Conservation (phyloP, 495 filamentous ascomycete genomes). For the Talaromyces stipitatus region DNA sequence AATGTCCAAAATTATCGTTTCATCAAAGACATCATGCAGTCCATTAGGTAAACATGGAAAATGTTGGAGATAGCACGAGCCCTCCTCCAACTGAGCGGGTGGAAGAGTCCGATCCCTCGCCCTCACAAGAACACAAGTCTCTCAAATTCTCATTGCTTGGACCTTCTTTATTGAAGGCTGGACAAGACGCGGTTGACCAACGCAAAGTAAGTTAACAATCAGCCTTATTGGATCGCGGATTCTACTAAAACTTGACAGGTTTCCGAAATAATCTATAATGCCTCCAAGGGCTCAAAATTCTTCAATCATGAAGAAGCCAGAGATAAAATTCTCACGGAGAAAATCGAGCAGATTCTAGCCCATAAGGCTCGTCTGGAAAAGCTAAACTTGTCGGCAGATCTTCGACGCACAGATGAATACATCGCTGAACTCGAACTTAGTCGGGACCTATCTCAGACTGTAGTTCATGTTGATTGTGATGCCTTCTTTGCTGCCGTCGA, state of each 20-base stretch:
- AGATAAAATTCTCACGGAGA: slow-evolving; percentile 76
- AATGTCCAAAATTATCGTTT: background rate
- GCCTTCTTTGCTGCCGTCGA: slow-evolving; percentile 97
- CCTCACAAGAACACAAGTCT: slow-evolving; percentile 35
- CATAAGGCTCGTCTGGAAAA: slow-evolving; percentile 72
- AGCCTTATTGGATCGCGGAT: too few species aligned
- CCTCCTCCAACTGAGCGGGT: slow-evolving; percentile 9
- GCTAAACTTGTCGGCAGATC: slow-evolving; percentile 63
- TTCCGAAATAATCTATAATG: slow-evolving; percentile 96
- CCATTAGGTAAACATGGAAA: background rate
- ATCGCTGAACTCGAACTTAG: slow-evolving; percentile 69
- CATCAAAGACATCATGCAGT: background rate
- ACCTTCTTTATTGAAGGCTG: slow-evolving; percentile 88
- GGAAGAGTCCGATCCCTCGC: background rate
- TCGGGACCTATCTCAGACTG: slow-evolving; percentile 73
- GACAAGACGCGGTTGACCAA: slow-evolving; percentile 92
- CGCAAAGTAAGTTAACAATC: slow-evolving; percentile 48
- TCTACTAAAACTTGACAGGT: slow-evolving; percentile 47
- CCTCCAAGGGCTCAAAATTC: slow-evolving; percentile 93
- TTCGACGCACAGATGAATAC: slow-evolving; percentile 72
- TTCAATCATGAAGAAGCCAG: slow-evolving; percentile 85
- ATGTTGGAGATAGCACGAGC: slow-evolving; percentile 14
- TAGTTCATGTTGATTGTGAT: slow-evolving; percentile 95
- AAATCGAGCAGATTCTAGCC: slow-evolving; percentile 72
- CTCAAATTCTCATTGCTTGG: slow-evolving; percentile 73